Evolutionary conservation across 164 flowering plant species (phyloP), one percentile per base, ranked within the genome.

Genomic region (Magnolia changhungtana): DNA sequence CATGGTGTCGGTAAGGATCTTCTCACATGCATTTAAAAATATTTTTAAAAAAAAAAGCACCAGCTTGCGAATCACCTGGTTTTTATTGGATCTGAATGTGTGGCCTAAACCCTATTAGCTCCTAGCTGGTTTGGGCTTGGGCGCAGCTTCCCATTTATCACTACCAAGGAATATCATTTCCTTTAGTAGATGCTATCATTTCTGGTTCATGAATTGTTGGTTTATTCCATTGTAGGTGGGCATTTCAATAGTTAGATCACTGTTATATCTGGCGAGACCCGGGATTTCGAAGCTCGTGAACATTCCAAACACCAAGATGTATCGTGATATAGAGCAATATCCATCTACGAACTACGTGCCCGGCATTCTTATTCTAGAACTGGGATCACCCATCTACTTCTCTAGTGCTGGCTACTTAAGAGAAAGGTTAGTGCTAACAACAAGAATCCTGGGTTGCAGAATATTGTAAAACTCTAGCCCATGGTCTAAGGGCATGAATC

Each of bases 371-470:
- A 72, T 90, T 67, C 76, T 95, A 5, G 86, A 93, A 74, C 64
- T 95, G 55, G 96, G 93, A 45, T 90, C 97, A 0, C 98, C 97
- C 0, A 81, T 93, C 71, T 93, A 88, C 82, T 95, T 83, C 78
- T 87, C 95, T 11, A 90, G 85, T 73, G 68, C 82, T 80, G 74
- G 75, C 67, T 95, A 95, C 77, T 6, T 91, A 0, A 85, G 87
- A 77, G 97, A 95, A 75, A 94, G 93, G 98, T 92, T 76, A 69
- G 2, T 2, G 31, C 1, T 93, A 20, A 2, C 90, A 0, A 86
- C 96, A 76, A 85, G 88, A 71, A 84, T 94, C 13, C 65, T 94
- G 1, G 31, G 24, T 27, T 89, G 61, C 84, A 83, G 66, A 68
- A 29, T 27, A 87, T 76, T 45, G 45, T 37, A 37, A 37, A 5